Evolutionary conservation across 73 alveolate genomes (phyloP).

Genomic region (Symbiodinium natans): DNA sequence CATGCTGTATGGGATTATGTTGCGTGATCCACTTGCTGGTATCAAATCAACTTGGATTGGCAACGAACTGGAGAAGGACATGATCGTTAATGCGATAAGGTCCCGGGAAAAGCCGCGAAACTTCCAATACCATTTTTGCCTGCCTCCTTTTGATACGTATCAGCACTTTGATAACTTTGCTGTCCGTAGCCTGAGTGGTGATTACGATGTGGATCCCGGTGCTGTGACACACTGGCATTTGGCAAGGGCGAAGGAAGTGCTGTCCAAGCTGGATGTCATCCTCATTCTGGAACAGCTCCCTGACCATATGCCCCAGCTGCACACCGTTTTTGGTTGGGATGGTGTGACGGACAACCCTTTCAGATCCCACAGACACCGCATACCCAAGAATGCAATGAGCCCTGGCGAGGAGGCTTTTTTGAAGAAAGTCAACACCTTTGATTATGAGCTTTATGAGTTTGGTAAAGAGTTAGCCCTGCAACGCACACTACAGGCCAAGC

Average conservation of each 20-base stretch:
- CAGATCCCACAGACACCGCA: constrained; percentile 60
- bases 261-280: constrained; percentile 66
- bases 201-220: constrained; percentile 49
- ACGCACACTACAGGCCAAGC: constrained; percentile 55
- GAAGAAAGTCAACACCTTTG: constrained; percentile 16
- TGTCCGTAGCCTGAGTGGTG: constrained; percentile 55
- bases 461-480: constrained; percentile 30
- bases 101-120: background rate
- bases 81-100: constrained; percentile 12
- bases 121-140: constrained; percentile 51
- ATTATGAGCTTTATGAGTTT: constrained; percentile 67
- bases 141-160: constrained; percentile 87
- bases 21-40: constrained; percentile 71
- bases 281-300: constrained; percentile 59
- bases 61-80: constrained; percentile 47
- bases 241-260: constrained; percentile 82
- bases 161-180: constrained; percentile 93
- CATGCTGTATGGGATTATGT: constrained; percentile 58
- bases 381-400: constrained; percentile 37
- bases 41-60: constrained; percentile 65
- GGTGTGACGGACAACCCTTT: background rate
- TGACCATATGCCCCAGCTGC: constrained; percentile 79
- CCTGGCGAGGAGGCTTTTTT: background rate
- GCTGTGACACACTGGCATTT: constrained; percentile 9
- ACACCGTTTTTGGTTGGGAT: constrained; percentile 71